A percentile compares a stretch with the other conserved stretches of the same genome.
phyloP scores from a whole-genome alignment of 768 basidiomycete species.

The Lactarius tabidus region DNA sequence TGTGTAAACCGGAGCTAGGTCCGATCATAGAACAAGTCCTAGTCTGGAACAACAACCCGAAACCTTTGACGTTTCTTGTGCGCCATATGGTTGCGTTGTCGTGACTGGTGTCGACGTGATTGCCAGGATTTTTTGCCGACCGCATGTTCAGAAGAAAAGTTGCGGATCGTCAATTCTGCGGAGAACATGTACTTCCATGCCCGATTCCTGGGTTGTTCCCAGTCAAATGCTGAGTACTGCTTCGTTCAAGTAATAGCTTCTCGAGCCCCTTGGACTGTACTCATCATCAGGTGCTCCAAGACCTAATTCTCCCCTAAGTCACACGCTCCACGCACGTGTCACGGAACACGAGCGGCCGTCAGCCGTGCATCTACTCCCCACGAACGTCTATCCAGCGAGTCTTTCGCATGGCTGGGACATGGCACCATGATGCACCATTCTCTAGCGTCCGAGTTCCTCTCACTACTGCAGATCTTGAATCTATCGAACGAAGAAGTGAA shows the following conservation, averaged over 20 bases:
- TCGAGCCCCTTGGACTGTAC: background rate
- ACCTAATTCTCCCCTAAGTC: slow-evolving; percentile 55
- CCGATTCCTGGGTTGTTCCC: slow-evolving; percentile 54
- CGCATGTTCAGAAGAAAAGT: slow-evolving; percentile 42
- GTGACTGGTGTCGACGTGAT: slow-evolving; percentile 35
- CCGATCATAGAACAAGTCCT: slow-evolving; percentile 46
- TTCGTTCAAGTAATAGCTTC: slow-evolving; percentile 53
- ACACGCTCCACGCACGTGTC: slow-evolving; percentile 45
- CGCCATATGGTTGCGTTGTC: slow-evolving; percentile 21
- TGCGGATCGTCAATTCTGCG: slow-evolving; percentile 54
- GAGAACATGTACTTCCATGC: slow-evolving; percentile 59
- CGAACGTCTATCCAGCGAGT: slow-evolving; percentile 52
- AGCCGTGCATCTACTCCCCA: slow-evolving; percentile 56
- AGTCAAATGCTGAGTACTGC: slow-evolving; percentile 49
- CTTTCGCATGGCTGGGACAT: slow-evolving; percentile 66
- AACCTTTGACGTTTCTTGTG: slow-evolving; percentile 41
- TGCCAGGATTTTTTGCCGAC: slow-evolving; percentile 15
- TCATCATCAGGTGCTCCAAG: slow-evolving; percentile 36
- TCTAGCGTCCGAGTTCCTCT: slow-evolving; percentile 45
- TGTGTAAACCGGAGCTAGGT: slow-evolving; percentile 47
- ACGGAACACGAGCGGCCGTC: slow-evolving; percentile 25
- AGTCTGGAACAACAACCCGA: slow-evolving; percentile 63
- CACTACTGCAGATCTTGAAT: slow-evolving; percentile 42
- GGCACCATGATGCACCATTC: slow-evolving; percentile 50
- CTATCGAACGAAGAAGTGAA: slow-evolving; percentile 47